These are phyloP conservation scores for Waltergamsia citrina DNA, from an alignment of 2,329 filamentous ascomycete genomes.

Conservation along the genomic window DNA sequence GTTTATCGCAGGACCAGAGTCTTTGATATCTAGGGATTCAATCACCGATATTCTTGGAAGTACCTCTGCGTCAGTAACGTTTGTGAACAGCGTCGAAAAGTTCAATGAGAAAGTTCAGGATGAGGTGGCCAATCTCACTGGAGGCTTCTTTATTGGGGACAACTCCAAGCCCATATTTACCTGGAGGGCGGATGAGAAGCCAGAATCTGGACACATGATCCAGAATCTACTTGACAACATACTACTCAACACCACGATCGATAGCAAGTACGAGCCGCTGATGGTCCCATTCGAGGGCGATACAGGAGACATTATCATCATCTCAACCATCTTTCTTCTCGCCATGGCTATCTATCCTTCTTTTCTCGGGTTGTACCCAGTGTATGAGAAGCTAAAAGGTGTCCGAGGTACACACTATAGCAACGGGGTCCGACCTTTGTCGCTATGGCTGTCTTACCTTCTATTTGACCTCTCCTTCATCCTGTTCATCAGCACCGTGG, in stretches of 20 bases:
- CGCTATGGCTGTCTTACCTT: constrained; percentile 72
- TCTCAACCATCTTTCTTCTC: constrained; percentile 60
- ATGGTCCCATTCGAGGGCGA: constrained; percentile 62
- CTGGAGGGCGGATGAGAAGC: too few species aligned
- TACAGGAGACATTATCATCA: constrained; percentile 17
- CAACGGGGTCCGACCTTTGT: constrained; percentile 69
- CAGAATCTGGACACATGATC: constrained; percentile 47
- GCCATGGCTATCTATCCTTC: constrained; percentile 69
- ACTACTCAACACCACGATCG: constrained; percentile 35
- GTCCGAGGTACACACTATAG: constrained; percentile 78
- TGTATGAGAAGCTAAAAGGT: constrained; percentile 62
- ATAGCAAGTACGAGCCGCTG: constrained; percentile 43
- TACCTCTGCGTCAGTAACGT: too few species aligned
- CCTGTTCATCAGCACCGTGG: constrained; percentile 54
- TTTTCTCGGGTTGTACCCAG: constrained; percentile 77
- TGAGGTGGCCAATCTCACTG: too few species aligned
- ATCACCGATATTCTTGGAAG: too few species aligned
- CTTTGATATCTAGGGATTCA: too few species aligned
- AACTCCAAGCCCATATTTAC: constrained; percentile 23
- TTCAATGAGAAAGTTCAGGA: too few species aligned
- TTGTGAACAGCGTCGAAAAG: too few species aligned
- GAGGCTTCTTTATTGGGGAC: too few species aligned
- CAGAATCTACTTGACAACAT: constrained; percentile 50
- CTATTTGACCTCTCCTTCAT: constrained; percentile 63
- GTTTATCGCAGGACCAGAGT: constrained; percentile 10